Base-by-base conservation (phyloP, 495 filamentous ascomycete species). In the Aspergillus biplanus region DNA sequence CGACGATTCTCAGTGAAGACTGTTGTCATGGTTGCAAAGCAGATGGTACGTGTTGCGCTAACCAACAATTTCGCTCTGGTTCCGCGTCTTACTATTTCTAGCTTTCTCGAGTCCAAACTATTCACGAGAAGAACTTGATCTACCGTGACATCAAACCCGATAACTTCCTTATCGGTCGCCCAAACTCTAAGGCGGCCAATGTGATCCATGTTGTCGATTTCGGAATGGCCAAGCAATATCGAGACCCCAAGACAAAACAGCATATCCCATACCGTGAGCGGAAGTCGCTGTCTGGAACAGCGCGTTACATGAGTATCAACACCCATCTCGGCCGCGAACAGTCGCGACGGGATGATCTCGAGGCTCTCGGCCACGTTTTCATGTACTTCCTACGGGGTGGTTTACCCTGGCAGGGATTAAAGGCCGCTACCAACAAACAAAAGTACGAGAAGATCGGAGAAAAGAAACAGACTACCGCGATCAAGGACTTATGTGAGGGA, bases 381-480 rank as follows among this genome's bases (percentile, higher is more conserved):
- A 94, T 99, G 91, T 99, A 99, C 81, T 99, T 99, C 81, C 81
- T 99, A 65, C 83, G 96, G 53, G 95, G 95, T 61, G 96, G 96
- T 57, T 83, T 99, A 62, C 95, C 95, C 18, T 99, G 95, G 95
- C 95, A 99, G 79, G 95, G 95, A 55, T 81, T 99, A 70, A 98
- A 98, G 82, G 95, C 95, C 74, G 96, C 96, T 16, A 99, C 95
- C 62, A 99, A 99, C 82, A 99, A 99, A 86, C 95, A 99, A 73
- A 99, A 99, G 80, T 99, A 99, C 68, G 95, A 99, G 79, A 98
- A 98, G 82, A 99, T 99, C 76, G 95, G 95, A 34, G 96, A 99
- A 80, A 98, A 98, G 90, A 99, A 99, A 80, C 95, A 98, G 80
- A 97, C 94, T 0, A 98, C 95, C 31, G 85, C 86, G 0, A 94